phyloP scores from a whole-genome alignment of 768 basidiomycete genomes.

The Serendipita sp. region DNA sequence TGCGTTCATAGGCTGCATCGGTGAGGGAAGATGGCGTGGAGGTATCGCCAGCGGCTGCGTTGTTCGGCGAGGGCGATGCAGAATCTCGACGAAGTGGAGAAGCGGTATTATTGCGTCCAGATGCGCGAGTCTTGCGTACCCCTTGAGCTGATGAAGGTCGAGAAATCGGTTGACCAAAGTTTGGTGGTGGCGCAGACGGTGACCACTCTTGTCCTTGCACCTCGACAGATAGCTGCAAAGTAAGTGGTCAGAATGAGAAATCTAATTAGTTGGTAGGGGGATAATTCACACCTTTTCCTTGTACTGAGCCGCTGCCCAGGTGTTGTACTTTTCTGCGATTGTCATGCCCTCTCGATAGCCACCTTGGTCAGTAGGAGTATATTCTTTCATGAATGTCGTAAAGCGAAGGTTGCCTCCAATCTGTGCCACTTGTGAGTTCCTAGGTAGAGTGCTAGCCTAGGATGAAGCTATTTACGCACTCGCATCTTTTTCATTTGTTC shows the following conservation, averaged over 20 bases:
- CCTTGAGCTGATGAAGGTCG: constrained; percentile 64
- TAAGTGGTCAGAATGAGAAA: background rate
- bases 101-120: constrained; percentile 35
- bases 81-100: constrained; percentile 38
- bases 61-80: constrained; percentile 39
- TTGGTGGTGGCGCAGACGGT: constrained; percentile 51
- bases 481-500: constrained; percentile 85
- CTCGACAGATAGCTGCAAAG: constrained; percentile 53
- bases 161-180: constrained; percentile 23
- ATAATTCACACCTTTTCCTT: constrained; percentile 58
- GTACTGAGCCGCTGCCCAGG: constrained; percentile 90
- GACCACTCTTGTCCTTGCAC: constrained; percentile 67
- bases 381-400: constrained; percentile 58
- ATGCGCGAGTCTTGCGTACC: constrained; percentile 74
- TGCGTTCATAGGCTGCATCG: constrained; percentile 34
- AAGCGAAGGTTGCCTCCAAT: constrained; percentile 81
- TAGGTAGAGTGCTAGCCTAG: background rate
- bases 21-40: constrained; percentile 24
- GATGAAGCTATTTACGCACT: constrained; percentile 32
- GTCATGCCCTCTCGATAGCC: constrained; percentile 50
- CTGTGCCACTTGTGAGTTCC: constrained; percentile 23
- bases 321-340: constrained; percentile 70
- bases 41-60: constrained; percentile 25
- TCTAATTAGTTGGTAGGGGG: background rate
- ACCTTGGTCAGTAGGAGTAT: constrained; percentile 47